Conservation (phyloP, 257 asterid genomes). For the Capsicum baccatum region DNA sequence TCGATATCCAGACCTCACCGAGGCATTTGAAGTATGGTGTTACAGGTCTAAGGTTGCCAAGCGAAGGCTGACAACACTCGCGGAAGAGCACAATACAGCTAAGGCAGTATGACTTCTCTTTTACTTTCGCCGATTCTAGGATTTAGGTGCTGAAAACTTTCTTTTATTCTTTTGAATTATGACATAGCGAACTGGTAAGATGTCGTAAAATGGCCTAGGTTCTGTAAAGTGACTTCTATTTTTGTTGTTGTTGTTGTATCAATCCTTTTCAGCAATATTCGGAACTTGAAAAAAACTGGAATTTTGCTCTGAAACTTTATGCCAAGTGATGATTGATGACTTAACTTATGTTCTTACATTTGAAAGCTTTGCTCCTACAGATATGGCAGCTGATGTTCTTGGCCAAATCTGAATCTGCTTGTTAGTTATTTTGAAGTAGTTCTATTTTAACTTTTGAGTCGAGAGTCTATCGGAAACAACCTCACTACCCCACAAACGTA, state of each 20-base stretch:
- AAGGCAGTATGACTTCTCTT: slow-evolving; percentile 44
- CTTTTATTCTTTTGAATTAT: slow-evolving; percentile 13
- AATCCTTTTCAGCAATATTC: not conserved
- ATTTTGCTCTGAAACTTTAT: not conserved
- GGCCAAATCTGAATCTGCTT: not conserved
- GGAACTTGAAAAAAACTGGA: not conserved
- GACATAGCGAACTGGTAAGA: not conserved
- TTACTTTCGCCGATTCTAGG: slow-evolving; percentile 4
- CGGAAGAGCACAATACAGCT: slow-evolving; percentile 41
- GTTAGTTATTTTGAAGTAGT: not conserved
- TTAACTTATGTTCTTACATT: not conserved
- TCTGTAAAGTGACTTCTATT: not conserved
- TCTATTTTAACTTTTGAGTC: not conserved
- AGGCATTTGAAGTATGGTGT: slow-evolving; percentile 95
- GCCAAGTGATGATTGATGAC: slow-evolving; percentile 6
- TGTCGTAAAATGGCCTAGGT: not conserved
- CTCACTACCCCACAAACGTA: too few species aligned
- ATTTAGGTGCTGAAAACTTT: not conserved
- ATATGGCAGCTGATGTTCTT: not conserved
- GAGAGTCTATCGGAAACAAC: too few species aligned
- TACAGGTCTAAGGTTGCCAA: slow-evolving; percentile 80
- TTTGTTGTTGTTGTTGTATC: not conserved
- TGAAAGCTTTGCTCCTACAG: not conserved
- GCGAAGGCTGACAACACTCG: slow-evolving; percentile 61
- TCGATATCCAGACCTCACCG: slow-evolving; percentile 79